These are phyloP conservation scores for Myxozyma kluyveri DNA, from an alignment of 805 yeast genomes.

Conservation along the genomic window DNA sequence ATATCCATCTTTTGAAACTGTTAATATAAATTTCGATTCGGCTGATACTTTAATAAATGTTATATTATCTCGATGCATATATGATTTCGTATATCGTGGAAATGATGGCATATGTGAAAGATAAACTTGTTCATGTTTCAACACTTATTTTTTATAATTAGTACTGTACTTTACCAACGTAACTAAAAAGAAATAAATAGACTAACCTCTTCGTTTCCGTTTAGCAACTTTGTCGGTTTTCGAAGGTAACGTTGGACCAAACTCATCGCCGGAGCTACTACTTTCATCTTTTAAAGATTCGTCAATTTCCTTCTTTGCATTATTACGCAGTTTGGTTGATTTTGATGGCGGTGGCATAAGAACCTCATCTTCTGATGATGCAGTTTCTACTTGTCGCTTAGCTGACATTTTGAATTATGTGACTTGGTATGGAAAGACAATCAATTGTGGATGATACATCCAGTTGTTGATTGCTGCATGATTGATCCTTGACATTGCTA, in stretches of 20 bases:
- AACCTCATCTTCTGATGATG: no score
- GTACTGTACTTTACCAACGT: neutral
- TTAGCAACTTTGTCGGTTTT: neutral
- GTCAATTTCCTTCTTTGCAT: no score
- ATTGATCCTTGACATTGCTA: no score
- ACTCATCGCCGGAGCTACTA: slow-evolving; percentile 18
- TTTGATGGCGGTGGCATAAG: no score
- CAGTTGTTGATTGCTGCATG: no score
- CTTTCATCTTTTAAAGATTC: no score
- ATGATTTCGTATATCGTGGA: slow-evolving; percentile 33
- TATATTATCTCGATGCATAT: slow-evolving; percentile 31
- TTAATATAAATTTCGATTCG: slow-evolving; percentile 32
- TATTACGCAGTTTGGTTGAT: no score
- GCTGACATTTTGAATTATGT: no score
- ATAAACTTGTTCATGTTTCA: slow-evolving; percentile 27
- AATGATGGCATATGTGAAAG: slow-evolving; percentile 25
- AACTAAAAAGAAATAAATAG: neutral
- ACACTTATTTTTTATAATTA: slow-evolving; percentile 11
- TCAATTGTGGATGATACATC: no score
- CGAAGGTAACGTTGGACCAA: slow-evolving; percentile 20
- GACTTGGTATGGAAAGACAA: no score
- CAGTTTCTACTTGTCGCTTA: no score
- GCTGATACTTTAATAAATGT: slow-evolving; percentile 20
- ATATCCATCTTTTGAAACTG: slow-evolving; percentile 39
- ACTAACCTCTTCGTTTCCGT: slow-evolving; percentile 18